Percentiles rank a stretch among this genome's conserved stretches.
Evolutionary conservation across 2,329 filamentous ascomycete species (phyloP).

Genomic region (Phialocephala subalpina): DNA sequence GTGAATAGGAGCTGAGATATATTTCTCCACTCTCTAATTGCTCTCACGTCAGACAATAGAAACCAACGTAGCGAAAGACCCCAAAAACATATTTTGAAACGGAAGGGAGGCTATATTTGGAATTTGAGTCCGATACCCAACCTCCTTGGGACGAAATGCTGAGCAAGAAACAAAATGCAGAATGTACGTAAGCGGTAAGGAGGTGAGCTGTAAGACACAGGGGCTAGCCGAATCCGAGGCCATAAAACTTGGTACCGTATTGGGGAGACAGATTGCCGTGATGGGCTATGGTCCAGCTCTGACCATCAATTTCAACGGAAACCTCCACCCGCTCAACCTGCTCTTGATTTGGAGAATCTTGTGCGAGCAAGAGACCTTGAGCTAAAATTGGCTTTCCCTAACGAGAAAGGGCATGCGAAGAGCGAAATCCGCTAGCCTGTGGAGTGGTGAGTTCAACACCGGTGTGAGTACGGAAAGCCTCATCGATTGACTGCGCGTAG

Average conservation of each 20-base stretch:
- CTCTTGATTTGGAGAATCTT: background rate
- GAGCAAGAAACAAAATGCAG: background rate
- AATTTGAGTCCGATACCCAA: background rate
- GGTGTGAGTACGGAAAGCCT: too few relatives aligned
- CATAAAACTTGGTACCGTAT: background rate
- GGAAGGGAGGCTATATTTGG: background rate
- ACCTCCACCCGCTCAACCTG: background rate
- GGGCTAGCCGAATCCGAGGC: constrained; percentile 1
- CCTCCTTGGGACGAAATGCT: background rate
- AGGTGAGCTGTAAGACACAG: background rate
- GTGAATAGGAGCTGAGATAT: background rate
- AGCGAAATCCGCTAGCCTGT: too few relatives aligned
- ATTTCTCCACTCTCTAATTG: background rate
- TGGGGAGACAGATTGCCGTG: background rate
- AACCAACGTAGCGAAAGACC: background rate
- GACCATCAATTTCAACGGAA: background rate
- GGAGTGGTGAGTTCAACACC: too few relatives aligned
- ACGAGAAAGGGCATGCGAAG: too few relatives aligned
- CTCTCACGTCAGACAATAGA: background rate
- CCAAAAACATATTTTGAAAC: background rate
- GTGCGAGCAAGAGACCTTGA: background rate
- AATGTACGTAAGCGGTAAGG: constrained; percentile 9
- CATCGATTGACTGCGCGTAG: too few relatives aligned
- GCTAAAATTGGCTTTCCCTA: background rate
- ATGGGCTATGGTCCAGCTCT: background rate